A percentile compares a stretch with the other conserved stretches of the same genome.
Evolutionary conservation across 306 rosid species (phyloP).

Genomic region (Aeschynomene evenia): DNA sequence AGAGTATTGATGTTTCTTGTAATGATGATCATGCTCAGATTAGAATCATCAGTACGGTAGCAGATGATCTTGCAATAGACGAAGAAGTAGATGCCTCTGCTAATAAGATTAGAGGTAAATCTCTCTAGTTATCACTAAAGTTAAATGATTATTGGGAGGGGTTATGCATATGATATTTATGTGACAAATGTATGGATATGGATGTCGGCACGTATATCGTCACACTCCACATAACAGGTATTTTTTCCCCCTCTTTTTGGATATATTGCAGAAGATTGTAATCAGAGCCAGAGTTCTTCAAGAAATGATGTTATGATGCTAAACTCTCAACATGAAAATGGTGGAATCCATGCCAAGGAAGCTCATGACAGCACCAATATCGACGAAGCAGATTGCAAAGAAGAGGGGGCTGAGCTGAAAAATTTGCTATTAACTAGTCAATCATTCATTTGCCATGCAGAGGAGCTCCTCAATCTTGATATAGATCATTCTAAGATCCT

Average conservation of each 20-base stretch:
- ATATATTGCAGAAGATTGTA: slow-evolving; percentile 45
- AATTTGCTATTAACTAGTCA: slow-evolving; percentile 56
- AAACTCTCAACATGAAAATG: slow-evolving; percentile 34
- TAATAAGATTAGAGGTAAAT: slow-evolving; percentile 45
- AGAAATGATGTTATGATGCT: slow-evolving; percentile 29
- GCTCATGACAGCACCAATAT: slow-evolving; percentile 19
- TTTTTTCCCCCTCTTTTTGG: neutral
- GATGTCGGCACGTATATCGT: slow-evolving; percentile 5
- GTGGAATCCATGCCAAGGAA: slow-evolving; percentile 32
- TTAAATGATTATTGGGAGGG: neutral
- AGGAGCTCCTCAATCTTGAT: slow-evolving; percentile 57
- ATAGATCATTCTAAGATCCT: slow-evolving; percentile 37
- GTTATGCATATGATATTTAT: neutral
- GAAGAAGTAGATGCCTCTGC: slow-evolving; percentile 32
- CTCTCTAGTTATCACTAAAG: slow-evolving; percentile 7
- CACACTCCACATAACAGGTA: neutral
- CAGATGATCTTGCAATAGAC: slow-evolving; percentile 28
- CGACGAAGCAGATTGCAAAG: slow-evolving; percentile 8
- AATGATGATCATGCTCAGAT: slow-evolving; percentile 38
- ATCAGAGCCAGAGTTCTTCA: slow-evolving; percentile 29
- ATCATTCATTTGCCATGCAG: slow-evolving; percentile 61
- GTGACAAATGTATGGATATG: neutral
- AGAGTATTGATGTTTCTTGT: slow-evolving; percentile 29
- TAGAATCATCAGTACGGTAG: slow-evolving; percentile 31
- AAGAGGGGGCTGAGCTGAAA: slow-evolving; percentile 37